Base-by-base conservation (phyloP, 805 yeast species). In the Candida quercuum region DNA sequence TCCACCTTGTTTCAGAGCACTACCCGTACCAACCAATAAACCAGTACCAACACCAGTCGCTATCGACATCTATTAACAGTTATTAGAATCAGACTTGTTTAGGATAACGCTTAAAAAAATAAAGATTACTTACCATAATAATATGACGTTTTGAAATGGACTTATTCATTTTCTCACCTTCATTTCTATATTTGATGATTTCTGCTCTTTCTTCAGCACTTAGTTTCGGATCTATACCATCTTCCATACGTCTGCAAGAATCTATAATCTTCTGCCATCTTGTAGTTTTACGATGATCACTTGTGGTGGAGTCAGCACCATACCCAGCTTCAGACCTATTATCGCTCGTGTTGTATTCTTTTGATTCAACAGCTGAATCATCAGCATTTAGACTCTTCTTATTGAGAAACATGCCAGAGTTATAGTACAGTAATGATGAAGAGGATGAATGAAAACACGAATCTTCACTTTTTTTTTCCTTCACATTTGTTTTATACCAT, bases 31-130 rank as follows among this genome's bases (percentile, higher is more conserved):
- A 35, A 83, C 78, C 46, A 83, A 75, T 39, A 82, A 60, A 56
- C 91, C 89, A 3, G 87, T 79, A 47, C 91, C 91, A 35, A 81
- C 76, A 47, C 82, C 76, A 24, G 86, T 83, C 22, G 86, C 86
- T 29, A 83, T 70, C 28, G 87, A 81, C 48, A 83, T 81, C 81
- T 83, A 74, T n/a, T n/a, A n/a, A n/a, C n/a, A n/a, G n/a, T n/a
- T n/a, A n/a, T n/a, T n/a, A n/a, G n/a, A n/a, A n/a, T n/a, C n/a
- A n/a, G n/a, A n/a, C n/a, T n/a, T n/a, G n/a, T n/a, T n/a, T n/a
- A n/a, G n/a, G n/a, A n/a, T n/a, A n/a, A n/a, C n/a, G n/a, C n/a
- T n/a, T n/a, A n/a, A n/a, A n/a, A n/a, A n/a, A n/a, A n/a, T n/a
- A n/a, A n/a, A n/a, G n/a, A n/a, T n/a, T n/a, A n/a, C n/a, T n/a